Percentiles rank a stretch among this genome's conserved stretches.
Evolutionary conservation across 2,329 filamentous ascomycete genomes (phyloP).

Genomic region (Thermomyces lanuginosus): DNA sequence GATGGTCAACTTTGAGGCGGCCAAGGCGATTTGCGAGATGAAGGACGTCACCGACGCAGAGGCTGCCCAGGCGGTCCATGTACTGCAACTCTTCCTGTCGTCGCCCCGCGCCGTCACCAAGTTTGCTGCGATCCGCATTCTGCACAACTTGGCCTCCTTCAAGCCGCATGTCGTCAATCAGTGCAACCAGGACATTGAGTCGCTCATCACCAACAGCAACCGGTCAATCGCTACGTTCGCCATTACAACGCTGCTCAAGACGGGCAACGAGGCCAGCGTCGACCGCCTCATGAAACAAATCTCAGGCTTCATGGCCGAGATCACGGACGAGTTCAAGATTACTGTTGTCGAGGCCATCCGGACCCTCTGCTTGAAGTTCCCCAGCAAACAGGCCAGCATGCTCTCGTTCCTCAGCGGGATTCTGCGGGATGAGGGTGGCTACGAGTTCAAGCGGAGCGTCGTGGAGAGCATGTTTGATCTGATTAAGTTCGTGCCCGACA

Average conservation of each 20-base stretch:
- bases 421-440: constrained; percentile 86
- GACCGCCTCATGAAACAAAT: constrained; percentile 98
- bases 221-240: constrained; percentile 96
- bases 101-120: constrained; percentile 92
- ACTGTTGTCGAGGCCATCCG: constrained; percentile 98
- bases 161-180: constrained; percentile 82
- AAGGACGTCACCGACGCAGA: constrained; percentile 83
- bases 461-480: constrained; percentile 99
- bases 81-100: constrained; percentile 89
- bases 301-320: constrained; percentile 94
- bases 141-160: constrained; percentile 92
- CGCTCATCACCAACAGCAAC: constrained; percentile 91
- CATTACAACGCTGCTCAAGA: constrained; percentile 95
- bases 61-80: constrained; percentile 80
- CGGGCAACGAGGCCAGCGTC: constrained; percentile 91
- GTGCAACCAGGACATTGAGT: constrained; percentile 95
- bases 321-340: constrained; percentile 98
- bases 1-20: constrained; percentile 98
- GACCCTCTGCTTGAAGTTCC: constrained; percentile 92
- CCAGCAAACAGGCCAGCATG: constrained; percentile 95
- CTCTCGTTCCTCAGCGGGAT: constrained; percentile 95
- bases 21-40: constrained; percentile 94
- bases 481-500: constrained; percentile 95
- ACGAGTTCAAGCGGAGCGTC: constrained; percentile 93
- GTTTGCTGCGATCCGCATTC: constrained; percentile 88